phyloP scores from a whole-genome alignment of 208 protist species.

The Acanthamoeba triangularis region DNA sequence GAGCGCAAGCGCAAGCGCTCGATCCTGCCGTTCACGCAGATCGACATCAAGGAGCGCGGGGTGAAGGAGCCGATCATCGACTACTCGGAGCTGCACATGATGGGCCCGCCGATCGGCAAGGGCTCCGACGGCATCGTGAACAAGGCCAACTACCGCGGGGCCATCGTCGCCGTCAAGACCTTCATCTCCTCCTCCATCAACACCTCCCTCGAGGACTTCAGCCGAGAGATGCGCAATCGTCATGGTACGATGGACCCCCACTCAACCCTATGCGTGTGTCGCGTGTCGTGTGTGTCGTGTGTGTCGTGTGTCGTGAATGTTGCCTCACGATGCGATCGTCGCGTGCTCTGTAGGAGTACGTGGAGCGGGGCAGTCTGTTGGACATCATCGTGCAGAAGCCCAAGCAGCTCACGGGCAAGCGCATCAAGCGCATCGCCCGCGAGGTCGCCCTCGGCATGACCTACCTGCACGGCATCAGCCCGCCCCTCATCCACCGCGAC shows the following conservation, averaged over 20 bases:
- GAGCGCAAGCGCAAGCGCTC: slow-evolving; percentile 19
- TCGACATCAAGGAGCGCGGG: slow-evolving; percentile 29
- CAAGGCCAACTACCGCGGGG: slow-evolving; percentile 51
- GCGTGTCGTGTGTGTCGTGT: no score
- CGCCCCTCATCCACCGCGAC: slow-evolving; percentile 56
- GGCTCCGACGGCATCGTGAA: slow-evolving; percentile 58
- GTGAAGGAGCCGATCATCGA: slow-evolving; percentile 53
- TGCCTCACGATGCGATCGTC: no score
- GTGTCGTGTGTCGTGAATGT: no score
- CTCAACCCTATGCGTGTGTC: no score
- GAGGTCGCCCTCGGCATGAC: slow-evolving; percentile 56
- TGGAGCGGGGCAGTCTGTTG: slow-evolving; percentile 40
- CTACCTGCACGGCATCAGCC: slow-evolving; percentile 13
- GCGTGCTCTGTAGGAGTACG: not conserved
- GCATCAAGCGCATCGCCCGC: slow-evolving; percentile 39
- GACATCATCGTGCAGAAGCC: slow-evolving; percentile 49
- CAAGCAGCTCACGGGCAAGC: slow-evolving; percentile 51
- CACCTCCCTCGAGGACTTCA: slow-evolving; percentile 46
- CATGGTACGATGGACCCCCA: not conserved
- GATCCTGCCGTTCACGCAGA: slow-evolving; percentile 55
- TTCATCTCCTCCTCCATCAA: slow-evolving; percentile 49
- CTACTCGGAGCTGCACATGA: slow-evolving; percentile 59
- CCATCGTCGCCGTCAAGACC: slow-evolving; percentile 48
- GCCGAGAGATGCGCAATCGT: slow-evolving; percentile 48
- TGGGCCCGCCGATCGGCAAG: slow-evolving; percentile 48